A percentile compares a stretch with the other conserved stretches of the same genome.
Evolutionary conservation across 768 basidiomycete genomes (phyloP).

Genomic region (Calocybe indica): DNA sequence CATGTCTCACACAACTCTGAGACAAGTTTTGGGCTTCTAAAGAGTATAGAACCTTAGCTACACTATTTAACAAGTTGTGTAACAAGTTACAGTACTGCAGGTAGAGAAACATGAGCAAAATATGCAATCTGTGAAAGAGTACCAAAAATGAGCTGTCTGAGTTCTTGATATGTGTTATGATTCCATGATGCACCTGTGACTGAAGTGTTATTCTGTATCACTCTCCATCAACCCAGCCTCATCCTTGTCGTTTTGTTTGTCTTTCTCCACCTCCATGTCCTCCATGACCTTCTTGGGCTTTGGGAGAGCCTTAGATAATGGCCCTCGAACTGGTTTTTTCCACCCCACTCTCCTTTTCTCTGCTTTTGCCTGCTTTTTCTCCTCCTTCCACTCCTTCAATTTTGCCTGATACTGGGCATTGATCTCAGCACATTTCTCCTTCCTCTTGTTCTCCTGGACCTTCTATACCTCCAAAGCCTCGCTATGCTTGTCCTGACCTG

Average conservation of each 20-base stretch:
- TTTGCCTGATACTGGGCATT: neutral
- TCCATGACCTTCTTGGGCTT: neutral
- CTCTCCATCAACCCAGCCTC: neutral
- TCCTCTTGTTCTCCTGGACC: neutral
- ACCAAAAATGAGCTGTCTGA: neutral
- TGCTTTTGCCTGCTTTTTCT: constrained; percentile 1
- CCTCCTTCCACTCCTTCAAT: neutral
- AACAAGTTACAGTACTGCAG: neutral
- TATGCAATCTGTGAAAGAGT: neutral
- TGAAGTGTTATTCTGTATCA: too few species aligned
- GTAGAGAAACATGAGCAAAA: neutral
- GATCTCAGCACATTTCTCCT: neutral
- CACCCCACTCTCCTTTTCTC: neutral
- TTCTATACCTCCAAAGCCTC: neutral
- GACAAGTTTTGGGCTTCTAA: neutral
- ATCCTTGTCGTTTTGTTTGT: neutral
- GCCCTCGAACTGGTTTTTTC: neutral
- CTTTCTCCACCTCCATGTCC: neutral
- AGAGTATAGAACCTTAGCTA: neutral
- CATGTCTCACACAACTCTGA: neutral
- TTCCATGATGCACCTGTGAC: too few species aligned
- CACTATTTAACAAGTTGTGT: neutral
- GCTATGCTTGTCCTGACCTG: neutral
- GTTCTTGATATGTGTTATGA: too few species aligned
- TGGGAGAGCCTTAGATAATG: neutral